Evolutionary conservation across 495 filamentous ascomycete species (phyloP).

Genomic region (Penicillium diatomitis): DNA sequence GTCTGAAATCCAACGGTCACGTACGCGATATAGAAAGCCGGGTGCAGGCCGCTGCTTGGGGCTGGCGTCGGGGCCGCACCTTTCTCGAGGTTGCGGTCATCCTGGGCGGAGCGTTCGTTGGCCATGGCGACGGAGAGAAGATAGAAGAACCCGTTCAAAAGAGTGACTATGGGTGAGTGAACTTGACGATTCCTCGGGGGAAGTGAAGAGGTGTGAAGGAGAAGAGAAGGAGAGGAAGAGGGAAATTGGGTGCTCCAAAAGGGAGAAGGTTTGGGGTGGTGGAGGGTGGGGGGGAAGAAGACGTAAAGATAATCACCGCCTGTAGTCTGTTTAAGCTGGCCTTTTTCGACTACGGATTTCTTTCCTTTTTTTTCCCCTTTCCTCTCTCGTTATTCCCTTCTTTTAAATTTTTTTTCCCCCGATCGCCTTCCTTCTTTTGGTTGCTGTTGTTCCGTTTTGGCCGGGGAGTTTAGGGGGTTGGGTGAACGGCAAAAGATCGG

Average conservation of each 20-base stretch:
- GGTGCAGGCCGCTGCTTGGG: conserved; percentile 45
- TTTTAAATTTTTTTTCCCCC: no score
- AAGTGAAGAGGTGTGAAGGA: not conserved
- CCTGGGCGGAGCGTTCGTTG: conserved; percentile 24
- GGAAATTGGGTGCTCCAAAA: not conserved
- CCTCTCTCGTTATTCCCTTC: no score
- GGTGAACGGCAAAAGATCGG: no score
- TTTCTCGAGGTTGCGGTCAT: conserved; percentile 27
- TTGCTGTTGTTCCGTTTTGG: no score
- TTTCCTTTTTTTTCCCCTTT: no score
- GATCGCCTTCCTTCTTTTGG: no score
- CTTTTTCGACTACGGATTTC: no score
- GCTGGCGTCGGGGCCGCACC: conserved; percentile 14
- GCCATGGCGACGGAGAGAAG: conserved; percentile 14
- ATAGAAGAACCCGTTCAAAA: conserved; percentile 11
- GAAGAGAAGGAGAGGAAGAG: conserved; percentile 3
- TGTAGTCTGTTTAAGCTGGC: no score
- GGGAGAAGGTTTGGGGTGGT: conserved; percentile 5
- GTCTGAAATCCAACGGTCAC: conserved; percentile 20
- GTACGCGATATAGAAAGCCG: conserved; percentile 77
- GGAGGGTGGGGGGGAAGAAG: no score
- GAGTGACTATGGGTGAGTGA: conserved; percentile 28
- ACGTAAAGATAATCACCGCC: no score
- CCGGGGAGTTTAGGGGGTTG: no score
- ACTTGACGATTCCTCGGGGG: not conserved